Percentiles rank a stretch among this genome's conserved stretches.
phyloP scores from a whole-genome alignment of 2,329 filamentous ascomycete species.

The Hypocreales sp. region DNA sequence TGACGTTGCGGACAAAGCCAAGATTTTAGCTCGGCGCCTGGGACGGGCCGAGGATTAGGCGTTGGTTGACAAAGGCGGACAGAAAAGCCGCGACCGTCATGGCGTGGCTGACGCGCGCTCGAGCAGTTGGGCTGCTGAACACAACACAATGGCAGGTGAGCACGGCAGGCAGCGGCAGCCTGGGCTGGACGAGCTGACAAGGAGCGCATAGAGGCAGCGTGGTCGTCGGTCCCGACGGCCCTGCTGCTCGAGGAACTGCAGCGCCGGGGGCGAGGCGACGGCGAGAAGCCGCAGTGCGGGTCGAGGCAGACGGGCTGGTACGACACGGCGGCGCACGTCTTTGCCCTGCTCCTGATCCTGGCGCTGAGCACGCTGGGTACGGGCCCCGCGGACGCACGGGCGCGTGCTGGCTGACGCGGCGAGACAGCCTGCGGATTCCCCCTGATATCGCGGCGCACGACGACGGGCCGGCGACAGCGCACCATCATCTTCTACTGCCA shows the following conservation, averaged over 20 bases:
- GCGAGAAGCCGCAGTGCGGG: conserved; percentile 33
- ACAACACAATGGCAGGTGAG: no score
- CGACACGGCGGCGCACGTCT: conserved; percentile 51
- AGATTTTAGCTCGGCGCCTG: no score
- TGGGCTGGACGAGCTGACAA: no score
- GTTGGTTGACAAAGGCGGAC: no score
- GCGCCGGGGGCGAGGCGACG: conserved; percentile 26
- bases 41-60: no score
- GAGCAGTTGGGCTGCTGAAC: no score
- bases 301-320: conserved; percentile 38
- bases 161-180: no score
- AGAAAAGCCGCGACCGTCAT: no score
- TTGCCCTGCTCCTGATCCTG: conserved; percentile 52
- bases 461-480: conserved; percentile 40
- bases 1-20: no score
- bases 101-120: no score
- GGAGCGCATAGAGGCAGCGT: conserved; percentile 18
- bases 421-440: conserved; percentile 47
- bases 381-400: no score
- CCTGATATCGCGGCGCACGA: conserved; percentile 43
- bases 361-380: conserved; percentile 41
- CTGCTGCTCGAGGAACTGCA: conserved; percentile 36
- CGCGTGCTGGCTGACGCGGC: not conserved
- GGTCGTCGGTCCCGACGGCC: conserved; percentile 36
- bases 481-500: conserved; percentile 50